Evolutionary conservation across 1,284 basidiomycete genomes (phyloP), one percentile per base, ranked within the genome.

Genomic region (Chondrostereum purpureum): DNA sequence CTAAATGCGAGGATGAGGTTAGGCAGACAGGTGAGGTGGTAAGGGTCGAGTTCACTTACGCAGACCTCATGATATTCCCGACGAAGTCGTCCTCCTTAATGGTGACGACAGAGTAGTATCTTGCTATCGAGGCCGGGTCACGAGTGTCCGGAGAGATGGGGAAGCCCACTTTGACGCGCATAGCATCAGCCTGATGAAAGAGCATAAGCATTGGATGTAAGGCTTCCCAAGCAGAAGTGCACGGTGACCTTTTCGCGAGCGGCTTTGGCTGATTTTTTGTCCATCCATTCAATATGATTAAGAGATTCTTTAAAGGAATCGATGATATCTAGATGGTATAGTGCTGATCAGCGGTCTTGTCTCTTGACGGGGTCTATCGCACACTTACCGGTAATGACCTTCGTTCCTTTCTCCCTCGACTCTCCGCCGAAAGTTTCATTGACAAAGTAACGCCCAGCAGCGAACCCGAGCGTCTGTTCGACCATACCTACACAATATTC

Each of bases 211-310:
- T 3, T 45, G 43, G 18, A 13, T 21, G 21, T 21, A 24, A 39
- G 31, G n/a, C 22, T 42, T 37, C n/a, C n/a, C 24, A 39, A 22
- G 37, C n/a, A 1, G 46, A 35, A 31, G 48, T 36, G n/a, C n/a
- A n/a, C n/a, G n/a, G n/a, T n/a, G 22, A 80, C 85, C 75, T 99
- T 99, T 60, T 87, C 80, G 34, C 84, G 80, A 2, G 95, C 95
- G 44, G 83, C 88, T 31, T 73, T 69, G 14, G 89, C 83, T 5
- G 92, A 93, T 57, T 83, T 67, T 39, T 83, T 65, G 62, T 99
- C 95, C 84, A 99, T 92, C 95, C 95, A 99, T 38, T 83, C 74
- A 43, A 98, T 75, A 45, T 80, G 66, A 11, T 75, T 68, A 10
- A 98, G 69, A 12, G 91, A 91, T 18, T 68, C 66, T 62, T 92